Percentiles rank a stretch among this genome's conserved stretches.
Evolutionary conservation across 352 stramenopile genomes (phyloP).

Genomic region (Globisporangium viniferum): DNA sequence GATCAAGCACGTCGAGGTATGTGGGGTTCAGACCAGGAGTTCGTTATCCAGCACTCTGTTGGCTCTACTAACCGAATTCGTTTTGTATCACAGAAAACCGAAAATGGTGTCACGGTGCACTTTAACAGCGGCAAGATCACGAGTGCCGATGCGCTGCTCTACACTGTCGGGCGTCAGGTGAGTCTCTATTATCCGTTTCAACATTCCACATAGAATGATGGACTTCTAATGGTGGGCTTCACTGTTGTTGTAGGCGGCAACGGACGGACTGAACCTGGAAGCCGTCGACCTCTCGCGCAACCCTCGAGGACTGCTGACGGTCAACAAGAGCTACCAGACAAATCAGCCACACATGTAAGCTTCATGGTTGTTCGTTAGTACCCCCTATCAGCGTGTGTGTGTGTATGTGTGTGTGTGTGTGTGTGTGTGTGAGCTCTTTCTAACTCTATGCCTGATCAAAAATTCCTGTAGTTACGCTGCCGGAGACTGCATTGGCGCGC

Average conservation of each 20-base stretch:
- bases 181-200: not conserved
- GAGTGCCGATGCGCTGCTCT: constrained; percentile 72
- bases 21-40: not conserved
- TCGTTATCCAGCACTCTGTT: not conserved
- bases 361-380: not conserved
- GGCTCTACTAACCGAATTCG: not conserved
- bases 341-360: constrained; percentile 72
- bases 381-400: no score
- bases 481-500: constrained; percentile 88
- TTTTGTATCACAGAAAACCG: constrained; percentile 30
- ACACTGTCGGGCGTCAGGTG: constrained; percentile 75
- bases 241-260: constrained; percentile 39
- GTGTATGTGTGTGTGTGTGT: no score
- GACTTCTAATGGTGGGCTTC: not conserved
- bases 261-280: constrained; percentile 81
- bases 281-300: constrained; percentile 75
- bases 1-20: constrained; percentile 67
- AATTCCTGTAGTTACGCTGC: constrained; percentile 59
- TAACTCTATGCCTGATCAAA: not conserved
- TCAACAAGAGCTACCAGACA: constrained; percentile 89
- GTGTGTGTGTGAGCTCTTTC: not conserved
- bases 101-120: constrained; percentile 59
- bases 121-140: constrained; percentile 75
- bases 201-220: not conserved
- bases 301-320: constrained; percentile 74